These are phyloP conservation scores for Aspergillus baeticus DNA, from an alignment of 495 filamentous ascomycete genomes.

Conservation along the genomic window DNA sequence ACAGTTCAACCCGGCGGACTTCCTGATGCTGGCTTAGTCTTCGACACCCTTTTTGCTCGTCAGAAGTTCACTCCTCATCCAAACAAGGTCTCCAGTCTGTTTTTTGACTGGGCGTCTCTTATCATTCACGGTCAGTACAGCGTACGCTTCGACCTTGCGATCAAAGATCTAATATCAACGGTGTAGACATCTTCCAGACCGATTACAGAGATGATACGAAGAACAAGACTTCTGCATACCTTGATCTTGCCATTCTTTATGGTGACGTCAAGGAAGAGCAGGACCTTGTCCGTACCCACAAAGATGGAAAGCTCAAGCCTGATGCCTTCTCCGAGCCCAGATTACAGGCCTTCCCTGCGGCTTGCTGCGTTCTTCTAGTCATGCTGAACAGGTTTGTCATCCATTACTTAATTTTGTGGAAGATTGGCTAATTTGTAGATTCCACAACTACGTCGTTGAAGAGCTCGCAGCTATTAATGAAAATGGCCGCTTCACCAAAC, in stretches of 20 bases:
- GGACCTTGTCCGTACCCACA: slow-evolving; percentile 53
- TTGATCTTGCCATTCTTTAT: slow-evolving; percentile 59
- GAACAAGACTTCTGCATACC: slow-evolving; percentile 58
- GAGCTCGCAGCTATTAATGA: slow-evolving; percentile 71
- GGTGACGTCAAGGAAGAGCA: slow-evolving; percentile 58
- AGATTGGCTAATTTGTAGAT: slow-evolving; percentile 34
- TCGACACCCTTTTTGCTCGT: slow-evolving; percentile 54
- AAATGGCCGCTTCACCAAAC: slow-evolving; percentile 65
- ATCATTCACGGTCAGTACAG: slow-evolving; percentile 50
- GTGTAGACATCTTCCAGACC: slow-evolving; percentile 56
- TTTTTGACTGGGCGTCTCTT: slow-evolving; percentile 59
- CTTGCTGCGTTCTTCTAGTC: slow-evolving; percentile 55
- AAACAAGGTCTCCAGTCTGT: slow-evolving; percentile 57
- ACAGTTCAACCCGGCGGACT: slow-evolving; percentile 51
- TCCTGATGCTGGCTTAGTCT: slow-evolving; percentile 53
- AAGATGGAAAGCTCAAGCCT: slow-evolving; percentile 57
- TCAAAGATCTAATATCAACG: slow-evolving; percentile 20
- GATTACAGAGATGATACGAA: slow-evolving; percentile 51
- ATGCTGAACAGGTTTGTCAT: slow-evolving; percentile 47
- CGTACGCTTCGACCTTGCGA: slow-evolving; percentile 17
- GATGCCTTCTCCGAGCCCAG: slow-evolving; percentile 58
- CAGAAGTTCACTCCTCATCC: slow-evolving; percentile 53
- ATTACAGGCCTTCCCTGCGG: slow-evolving; percentile 55
- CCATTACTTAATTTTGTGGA: background rate
- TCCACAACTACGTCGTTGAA: slow-evolving; percentile 78